Percentiles rank a stretch among this genome's conserved stretches.
phyloP scores from a whole-genome alignment of 768 basidiomycete genomes.

The Collybia sordida region DNA sequence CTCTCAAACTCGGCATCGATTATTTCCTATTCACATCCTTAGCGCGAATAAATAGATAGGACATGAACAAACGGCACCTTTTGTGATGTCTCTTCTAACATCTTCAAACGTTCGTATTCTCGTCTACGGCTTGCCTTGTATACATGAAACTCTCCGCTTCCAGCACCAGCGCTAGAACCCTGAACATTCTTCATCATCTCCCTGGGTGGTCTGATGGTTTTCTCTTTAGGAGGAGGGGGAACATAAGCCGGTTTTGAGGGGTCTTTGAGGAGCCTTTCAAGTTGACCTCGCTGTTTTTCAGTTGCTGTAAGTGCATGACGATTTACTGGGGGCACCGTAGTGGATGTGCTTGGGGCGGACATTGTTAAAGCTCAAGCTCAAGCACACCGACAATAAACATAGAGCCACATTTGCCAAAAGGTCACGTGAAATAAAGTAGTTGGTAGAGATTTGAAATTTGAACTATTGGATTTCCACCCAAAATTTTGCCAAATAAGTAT shows the following conservation, averaged over 20 bases:
- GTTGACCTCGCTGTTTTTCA: slow-evolving; percentile 61
- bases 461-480: too few relatives aligned
- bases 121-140: slow-evolving; percentile 93
- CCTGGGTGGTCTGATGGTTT: slow-evolving; percentile 74
- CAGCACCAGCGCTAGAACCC: slow-evolving; percentile 95
- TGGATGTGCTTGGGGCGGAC: slow-evolving; percentile 16
- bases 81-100: slow-evolving; percentile 80
- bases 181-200: slow-evolving; percentile 99
- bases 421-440: too few relatives aligned
- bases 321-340: slow-evolving; percentile 31
- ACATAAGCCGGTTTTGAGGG: slow-evolving; percentile 81
- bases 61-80: slow-evolving; percentile 51
- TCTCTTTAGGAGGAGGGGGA: slow-evolving; percentile 80
- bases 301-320: slow-evolving; percentile 52
- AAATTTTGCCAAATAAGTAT: too few relatives aligned
- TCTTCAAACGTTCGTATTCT: slow-evolving; percentile 92
- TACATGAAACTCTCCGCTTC: slow-evolving; percentile 97
- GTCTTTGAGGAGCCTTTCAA: slow-evolving; percentile 88
- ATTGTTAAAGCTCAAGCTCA: background rate
- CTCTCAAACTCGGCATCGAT: slow-evolving; percentile 73
- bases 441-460: too few relatives aligned
- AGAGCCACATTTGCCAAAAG: too few relatives aligned
- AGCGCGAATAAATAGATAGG: slow-evolving; percentile 1
- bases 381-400: too few relatives aligned
- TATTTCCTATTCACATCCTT: slow-evolving; percentile 52